Evolutionary conservation across 176 grass and related monocot species (phyloP).

Genomic region (Tillandsia fasciculata): DNA sequence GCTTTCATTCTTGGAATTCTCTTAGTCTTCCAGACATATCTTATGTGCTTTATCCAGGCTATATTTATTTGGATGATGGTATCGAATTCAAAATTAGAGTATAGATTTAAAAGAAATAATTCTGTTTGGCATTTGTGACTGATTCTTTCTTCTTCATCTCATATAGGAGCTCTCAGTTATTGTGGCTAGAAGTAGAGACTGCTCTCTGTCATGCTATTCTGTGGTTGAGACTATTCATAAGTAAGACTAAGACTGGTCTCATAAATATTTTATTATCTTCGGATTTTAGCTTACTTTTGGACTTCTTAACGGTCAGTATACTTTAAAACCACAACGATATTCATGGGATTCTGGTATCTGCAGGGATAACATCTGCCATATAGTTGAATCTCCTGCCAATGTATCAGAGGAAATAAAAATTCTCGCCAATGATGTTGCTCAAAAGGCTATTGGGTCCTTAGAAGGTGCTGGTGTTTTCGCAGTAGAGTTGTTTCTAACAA

Average conservation of each 20-base stretch:
- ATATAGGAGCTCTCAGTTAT: conserved; percentile 81
- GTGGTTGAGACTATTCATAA: conserved; percentile 94
- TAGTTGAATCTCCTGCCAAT: conserved; percentile 78
- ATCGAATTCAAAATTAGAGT: background rate
- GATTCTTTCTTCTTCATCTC: background rate
- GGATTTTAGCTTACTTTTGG: background rate
- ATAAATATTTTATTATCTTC: background rate
- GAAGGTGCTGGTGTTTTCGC: conserved; percentile 89
- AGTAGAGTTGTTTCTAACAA: conserved; percentile 91
- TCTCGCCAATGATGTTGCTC: conserved; percentile 51
- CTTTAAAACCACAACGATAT: background rate
- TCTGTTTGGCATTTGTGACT: background rate
- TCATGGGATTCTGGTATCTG: conserved; percentile 14
- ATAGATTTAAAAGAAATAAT: background rate
- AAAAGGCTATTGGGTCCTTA: conserved; percentile 62
- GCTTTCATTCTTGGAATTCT: background rate
- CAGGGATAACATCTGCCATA: conserved; percentile 92
- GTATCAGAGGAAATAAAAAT: conserved; percentile 61
- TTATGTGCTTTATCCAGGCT: background rate
- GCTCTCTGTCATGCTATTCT: conserved; percentile 61
- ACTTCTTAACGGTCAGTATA: background rate
- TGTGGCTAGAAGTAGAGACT: conserved; percentile 78
- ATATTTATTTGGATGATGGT: background rate
- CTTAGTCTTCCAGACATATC: background rate
- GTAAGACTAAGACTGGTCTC: conserved; percentile 34